Evolutionary conservation across 495 filamentous ascomycete genomes (phyloP).

Genomic region (Penicillium psychrofluorescens): DNA sequence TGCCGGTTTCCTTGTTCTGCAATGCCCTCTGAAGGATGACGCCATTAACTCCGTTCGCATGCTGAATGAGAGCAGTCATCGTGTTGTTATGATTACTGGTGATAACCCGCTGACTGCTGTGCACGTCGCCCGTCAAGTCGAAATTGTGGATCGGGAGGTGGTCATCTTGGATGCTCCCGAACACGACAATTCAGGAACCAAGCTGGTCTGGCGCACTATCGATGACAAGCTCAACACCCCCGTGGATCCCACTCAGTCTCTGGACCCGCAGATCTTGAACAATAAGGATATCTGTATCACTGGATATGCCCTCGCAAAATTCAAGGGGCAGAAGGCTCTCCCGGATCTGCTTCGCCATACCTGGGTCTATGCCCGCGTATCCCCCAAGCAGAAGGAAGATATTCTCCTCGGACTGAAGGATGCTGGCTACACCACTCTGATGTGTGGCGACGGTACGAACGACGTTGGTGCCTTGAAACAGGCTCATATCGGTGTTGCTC

Average conservation of each 20-base stretch:
- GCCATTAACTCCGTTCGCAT: constrained; percentile 89
- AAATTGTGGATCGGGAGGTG: constrained; percentile 95
- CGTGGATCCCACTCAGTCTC: constrained; percentile 75
- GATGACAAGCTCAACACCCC: constrained; percentile 83
- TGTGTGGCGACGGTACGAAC: constrained; percentile 98
- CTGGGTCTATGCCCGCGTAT: constrained; percentile 98
- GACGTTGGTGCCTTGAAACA: constrained; percentile 98
- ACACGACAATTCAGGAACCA: constrained; percentile 72
- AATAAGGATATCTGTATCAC: constrained; percentile 94
- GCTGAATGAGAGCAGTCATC: constrained; percentile 98
- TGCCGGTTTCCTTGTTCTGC: constrained; percentile 91
- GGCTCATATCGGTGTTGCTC: constrained; percentile 92
- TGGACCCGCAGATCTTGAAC: constrained; percentile 75
- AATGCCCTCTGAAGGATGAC: constrained; percentile 94
- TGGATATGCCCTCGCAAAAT: constrained; percentile 85
- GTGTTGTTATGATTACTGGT: constrained; percentile 98
- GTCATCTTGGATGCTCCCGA: constrained; percentile 93
- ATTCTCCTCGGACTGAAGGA: constrained; percentile 94
- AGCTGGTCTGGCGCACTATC: constrained; percentile 88
- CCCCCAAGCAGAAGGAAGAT: constrained; percentile 97
- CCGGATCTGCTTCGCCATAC: constrained; percentile 72
- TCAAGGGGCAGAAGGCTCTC: constrained; percentile 71
- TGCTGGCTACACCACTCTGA: constrained; percentile 93
- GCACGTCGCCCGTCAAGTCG: constrained; percentile 90
- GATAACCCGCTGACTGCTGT: constrained; percentile 96